Evolutionary conservation across 257 asterid genomes (phyloP), one percentile per base, ranked within the genome.

Genomic region (Gentiana dahurica): DNA sequence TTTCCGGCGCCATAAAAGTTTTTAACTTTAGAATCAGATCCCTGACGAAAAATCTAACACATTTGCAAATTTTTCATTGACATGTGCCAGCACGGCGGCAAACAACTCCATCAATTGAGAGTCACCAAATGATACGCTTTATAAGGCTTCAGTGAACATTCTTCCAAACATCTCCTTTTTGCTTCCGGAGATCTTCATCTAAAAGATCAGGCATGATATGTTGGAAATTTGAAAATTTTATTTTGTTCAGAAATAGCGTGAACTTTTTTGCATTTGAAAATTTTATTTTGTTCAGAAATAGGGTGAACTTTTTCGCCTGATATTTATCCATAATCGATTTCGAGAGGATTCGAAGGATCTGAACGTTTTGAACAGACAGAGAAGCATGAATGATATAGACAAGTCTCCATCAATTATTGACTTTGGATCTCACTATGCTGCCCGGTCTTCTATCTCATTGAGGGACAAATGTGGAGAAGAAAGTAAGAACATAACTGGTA

Each of bases 221-320:
- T 64, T 67, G 61, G 46, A 24, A 24, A 24, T 24, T 24, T 24
- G 96, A 80, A 71, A 90, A 88, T 56, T 63, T 82, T 36, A 51
- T 68, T 50, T 75, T 71, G 62, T 72, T 82, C 61, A 73, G 81
- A 33, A 80, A 77, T 53, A 67, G 78, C 59, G 84, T 72, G 73
- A 81, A 81, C 24, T 24, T 24, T 24, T 24, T 24, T 24, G 0
- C 24, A 24, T 24, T 24, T 24, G 96, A 80, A 71, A 90, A 88
- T 56, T 63, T 82, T 36, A 51, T 68, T 50, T 75, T 71, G 62
- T 72, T 82, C 61, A 73, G 81, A 33, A 80, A 77, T 53, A 67
- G 78, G 57, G 84, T 72, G 73, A 81, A 81, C 24, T 24, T 24
- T 24, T 24, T 24, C 0, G 0, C 24, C 24, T 24, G 0, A 24